Base-by-base conservation (phyloP, 768 basidiomycete genomes). In the Boletus insuetus region DNA sequence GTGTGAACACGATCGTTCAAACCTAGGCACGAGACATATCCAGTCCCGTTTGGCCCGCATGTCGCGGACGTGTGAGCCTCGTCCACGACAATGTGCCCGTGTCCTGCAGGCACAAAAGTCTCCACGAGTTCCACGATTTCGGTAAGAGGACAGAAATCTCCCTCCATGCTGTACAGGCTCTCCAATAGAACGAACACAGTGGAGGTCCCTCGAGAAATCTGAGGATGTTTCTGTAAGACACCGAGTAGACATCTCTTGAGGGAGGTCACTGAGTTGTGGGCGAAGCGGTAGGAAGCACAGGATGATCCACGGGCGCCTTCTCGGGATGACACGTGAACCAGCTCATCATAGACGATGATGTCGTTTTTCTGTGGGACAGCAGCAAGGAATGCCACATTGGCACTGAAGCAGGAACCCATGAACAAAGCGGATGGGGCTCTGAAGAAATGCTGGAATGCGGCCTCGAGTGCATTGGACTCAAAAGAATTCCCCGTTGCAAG, bases 121-220 rank as follows among this genome's bases (percentile, higher is more conserved):
- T 81, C 71, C 22, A 80, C 55, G 1, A 75, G 42, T 14, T 68
- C 65, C 31, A 80, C 70, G 13, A 83, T 74, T 39, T 73, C 73
- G 2, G 51, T 55, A 11, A 85, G 63, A 3, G 81, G 82, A 4
- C 74, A 72, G 34, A 83, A 72, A 56, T 82, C 79, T 6, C 84
- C 84, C 41, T 84, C 82, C 82, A 85, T 84, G 56, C 80, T 81
- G 64, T 85, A 84, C 16, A 84, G 65, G 10, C 74, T 74, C 69
- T 85, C 84, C 12, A 84, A 69, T 0, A 78, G 73, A 19, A 85
- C 59, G 60, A 82, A 84, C 8, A 83, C 63, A 38, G 60, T 73
- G 42, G 56, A 55, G 29, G 65, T 61, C 0, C 73, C 74, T 1
- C 38, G 54, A 22, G 37, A 52, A 29, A 72, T 59, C 34, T 53